Evolutionary conservation across 768 basidiomycete genomes (phyloP).

Genomic region (Amanita subjunquillea): DNA sequence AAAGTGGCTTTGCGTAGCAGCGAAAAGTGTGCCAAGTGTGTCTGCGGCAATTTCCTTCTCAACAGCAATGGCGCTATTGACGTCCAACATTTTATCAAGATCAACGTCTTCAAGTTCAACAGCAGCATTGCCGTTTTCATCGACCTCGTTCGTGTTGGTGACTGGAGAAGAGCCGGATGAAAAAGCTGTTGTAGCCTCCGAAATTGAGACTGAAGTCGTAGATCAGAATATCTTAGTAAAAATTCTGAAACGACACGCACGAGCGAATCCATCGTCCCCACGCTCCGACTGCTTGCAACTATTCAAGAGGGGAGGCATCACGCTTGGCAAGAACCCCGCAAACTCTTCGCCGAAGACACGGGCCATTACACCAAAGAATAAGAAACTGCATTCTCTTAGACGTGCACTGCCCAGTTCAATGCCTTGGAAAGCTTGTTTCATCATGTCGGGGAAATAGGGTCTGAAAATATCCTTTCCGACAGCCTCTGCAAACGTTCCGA

Average conservation of each 20-base stretch:
- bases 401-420: conserved; percentile 80
- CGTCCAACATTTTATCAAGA: conserved; percentile 80
- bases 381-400: conserved; percentile 89
- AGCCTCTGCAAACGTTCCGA: conserved; percentile 96
- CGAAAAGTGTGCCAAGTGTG: conserved; percentile 86
- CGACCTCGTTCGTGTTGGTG: conserved; percentile 46
- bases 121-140: conserved; percentile 44
- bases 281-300: conserved; percentile 81
- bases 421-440: conserved; percentile 90
- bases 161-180: conserved; percentile 70
- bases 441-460: conserved; percentile 93
- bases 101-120: conserved; percentile 72
- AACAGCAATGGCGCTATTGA: conserved; percentile 92
- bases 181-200: conserved; percentile 51
- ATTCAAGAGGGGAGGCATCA: conserved; percentile 75
- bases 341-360: conserved; percentile 94
- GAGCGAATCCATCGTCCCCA: conserved; percentile 41
- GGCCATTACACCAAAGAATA: conserved; percentile 99
- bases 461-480: conserved; percentile 91
- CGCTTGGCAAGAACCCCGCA: conserved; percentile 72
- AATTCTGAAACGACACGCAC: conserved; percentile 23
- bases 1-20: conserved; percentile 74
- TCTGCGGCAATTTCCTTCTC: conserved; percentile 99
- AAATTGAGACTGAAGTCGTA: conserved; percentile 31
- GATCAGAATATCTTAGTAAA: not conserved